Evolutionary conservation across 2,329 filamentous ascomycete species (phyloP).

Genomic region (Talaromyces marneffei): DNA sequence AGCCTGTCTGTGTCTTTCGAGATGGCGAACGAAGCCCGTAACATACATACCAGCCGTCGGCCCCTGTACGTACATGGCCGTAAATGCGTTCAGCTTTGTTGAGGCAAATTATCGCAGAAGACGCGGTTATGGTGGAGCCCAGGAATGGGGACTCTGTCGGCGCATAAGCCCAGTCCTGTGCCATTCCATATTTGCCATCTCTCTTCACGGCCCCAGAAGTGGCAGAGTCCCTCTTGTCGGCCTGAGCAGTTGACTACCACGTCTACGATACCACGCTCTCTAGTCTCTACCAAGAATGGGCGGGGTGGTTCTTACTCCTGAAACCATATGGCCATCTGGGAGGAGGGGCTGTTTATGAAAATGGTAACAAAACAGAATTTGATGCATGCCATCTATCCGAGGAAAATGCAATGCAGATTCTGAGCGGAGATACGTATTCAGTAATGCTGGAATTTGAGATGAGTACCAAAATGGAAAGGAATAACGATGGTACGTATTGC

Average conservation of each 20-base stretch:
- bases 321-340: neutral
- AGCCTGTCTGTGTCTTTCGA: neutral
- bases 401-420: neutral
- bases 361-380: neutral
- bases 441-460: neutral
- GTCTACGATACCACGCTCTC: no score
- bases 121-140: conserved; percentile 9
- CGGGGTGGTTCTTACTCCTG: neutral
- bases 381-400: neutral
- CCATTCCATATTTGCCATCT: conserved; percentile 1
- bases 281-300: neutral
- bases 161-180: conserved; percentile 1
- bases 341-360: neutral
- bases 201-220: neutral
- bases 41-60: neutral
- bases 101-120: conserved; percentile 8
- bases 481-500: neutral
- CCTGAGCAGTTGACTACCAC: neutral
- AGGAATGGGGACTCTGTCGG: conserved; percentile 4
- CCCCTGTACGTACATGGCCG: neutral
- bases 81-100: neutral
- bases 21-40: neutral
- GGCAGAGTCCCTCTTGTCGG: neutral
- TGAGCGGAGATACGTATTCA: neutral
- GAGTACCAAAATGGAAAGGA: neutral